These are phyloP conservation scores for Trichoderma sp. DNA, from an alignment of 2,329 filamentous ascomycete species.

Conservation along the genomic window DNA sequence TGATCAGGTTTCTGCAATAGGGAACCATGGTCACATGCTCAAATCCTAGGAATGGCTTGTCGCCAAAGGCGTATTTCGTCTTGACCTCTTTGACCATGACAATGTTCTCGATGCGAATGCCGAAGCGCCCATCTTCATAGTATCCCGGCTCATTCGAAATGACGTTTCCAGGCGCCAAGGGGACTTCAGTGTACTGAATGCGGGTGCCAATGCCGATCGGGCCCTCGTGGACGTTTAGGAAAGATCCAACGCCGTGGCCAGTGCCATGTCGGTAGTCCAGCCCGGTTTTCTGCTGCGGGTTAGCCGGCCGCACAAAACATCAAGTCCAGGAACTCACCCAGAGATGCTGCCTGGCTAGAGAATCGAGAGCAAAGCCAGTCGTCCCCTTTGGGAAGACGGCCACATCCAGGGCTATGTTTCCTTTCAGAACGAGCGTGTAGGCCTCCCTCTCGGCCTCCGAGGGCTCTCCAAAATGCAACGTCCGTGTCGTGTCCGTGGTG, in stretches of 20 bases:
- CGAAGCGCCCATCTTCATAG: conserved; percentile 94
- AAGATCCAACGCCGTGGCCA: conserved; percentile 93
- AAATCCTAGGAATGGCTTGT: conserved; percentile 92
- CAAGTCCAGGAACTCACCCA: conserved; percentile 63
- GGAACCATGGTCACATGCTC: conserved; percentile 98
- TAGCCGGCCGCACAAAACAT: conserved; percentile 28
- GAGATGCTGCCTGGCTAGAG: conserved; percentile 83
- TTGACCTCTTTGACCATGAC: conserved; percentile 87
- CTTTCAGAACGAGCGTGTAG: conserved; percentile 93
- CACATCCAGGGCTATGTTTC: conserved; percentile 84
- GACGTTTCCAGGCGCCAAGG: conserved; percentile 88
- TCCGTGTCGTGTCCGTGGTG: conserved; percentile 93
- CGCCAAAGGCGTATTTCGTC: conserved; percentile 85
- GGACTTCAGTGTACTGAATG: conserved; percentile 87
- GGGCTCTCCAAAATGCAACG: conserved; percentile 86
- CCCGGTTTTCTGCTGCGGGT: conserved; percentile 55
- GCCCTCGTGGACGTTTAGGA: conserved; percentile 94
- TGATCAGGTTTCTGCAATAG: conserved; percentile 86
- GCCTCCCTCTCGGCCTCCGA: conserved; percentile 81
- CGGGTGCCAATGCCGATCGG: conserved; percentile 95
- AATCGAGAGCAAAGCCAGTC: conserved; percentile 88
- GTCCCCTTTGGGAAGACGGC: conserved; percentile 93
- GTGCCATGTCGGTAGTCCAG: conserved; percentile 96
- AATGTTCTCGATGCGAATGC: conserved; percentile 95
- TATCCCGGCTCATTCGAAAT: conserved; percentile 96